phyloP scores from a whole-genome alignment of 129 eudicot genomes.

The Artemisia argyi region DNA sequence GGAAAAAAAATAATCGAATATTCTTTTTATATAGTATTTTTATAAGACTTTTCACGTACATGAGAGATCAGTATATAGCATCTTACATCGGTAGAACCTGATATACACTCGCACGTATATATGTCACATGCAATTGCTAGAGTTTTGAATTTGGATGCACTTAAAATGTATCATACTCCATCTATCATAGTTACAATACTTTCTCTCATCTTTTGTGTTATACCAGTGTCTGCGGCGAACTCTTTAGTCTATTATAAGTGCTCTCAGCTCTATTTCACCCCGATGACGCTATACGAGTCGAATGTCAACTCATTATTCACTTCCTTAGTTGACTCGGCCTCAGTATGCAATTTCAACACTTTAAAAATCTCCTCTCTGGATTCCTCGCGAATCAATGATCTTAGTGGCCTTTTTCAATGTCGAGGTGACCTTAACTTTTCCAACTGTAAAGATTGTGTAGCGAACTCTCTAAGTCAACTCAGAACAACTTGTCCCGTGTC shows the following conservation, averaged over 20 bases:
- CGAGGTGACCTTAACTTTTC: conserved; percentile 10
- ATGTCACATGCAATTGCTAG: background rate
- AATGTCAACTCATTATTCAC: background rate
- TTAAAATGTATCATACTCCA: background rate
- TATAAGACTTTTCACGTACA: no score
- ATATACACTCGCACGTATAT: background rate
- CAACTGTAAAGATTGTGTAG: background rate
- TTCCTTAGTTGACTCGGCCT: background rate
- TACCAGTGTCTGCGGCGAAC: background rate
- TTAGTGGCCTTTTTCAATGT: conserved; percentile 11
- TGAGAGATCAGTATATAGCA: no score
- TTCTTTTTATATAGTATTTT: no score
- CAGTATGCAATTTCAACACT: conserved; percentile 8
- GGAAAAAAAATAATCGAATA: no score
- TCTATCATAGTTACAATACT: background rate
- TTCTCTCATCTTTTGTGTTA: background rate
- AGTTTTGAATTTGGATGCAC: background rate
- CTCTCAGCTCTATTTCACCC: background rate
- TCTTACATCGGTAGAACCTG: background rate
- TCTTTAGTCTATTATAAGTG: conserved; percentile 1
- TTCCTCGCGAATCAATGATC: background rate
- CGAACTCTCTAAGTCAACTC: conserved; percentile 28
- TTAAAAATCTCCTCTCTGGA: conserved; percentile 1
- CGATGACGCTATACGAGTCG: background rate
- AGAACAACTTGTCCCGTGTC: conserved; percentile 43